A percentile compares a stretch with the other conserved stretches of the same genome.
phyloP scores from a whole-genome alignment of 2,329 filamentous ascomycete genomes.

The Pseudogymnoascus sp. region DNA sequence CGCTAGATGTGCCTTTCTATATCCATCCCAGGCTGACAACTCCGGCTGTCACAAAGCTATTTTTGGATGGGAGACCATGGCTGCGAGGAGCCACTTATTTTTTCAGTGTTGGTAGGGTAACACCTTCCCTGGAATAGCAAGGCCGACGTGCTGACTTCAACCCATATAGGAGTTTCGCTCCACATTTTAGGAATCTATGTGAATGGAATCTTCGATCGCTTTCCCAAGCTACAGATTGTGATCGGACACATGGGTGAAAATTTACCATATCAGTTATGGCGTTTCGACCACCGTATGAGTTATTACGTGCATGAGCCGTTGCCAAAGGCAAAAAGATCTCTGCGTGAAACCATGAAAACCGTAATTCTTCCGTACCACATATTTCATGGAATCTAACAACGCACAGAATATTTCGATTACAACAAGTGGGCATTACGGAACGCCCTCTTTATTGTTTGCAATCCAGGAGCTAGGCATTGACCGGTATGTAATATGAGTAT shows the following conservation, averaged over 20 bases:
- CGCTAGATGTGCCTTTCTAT: background rate
- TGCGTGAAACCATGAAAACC: background rate
- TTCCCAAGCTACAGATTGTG: constrained; percentile 41
- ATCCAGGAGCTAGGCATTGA: constrained; percentile 44
- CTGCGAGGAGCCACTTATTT: constrained; percentile 57
- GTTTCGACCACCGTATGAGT: constrained; percentile 47
- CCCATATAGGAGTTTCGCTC: constrained; percentile 42
- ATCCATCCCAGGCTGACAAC: constrained; percentile 40
- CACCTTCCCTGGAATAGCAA: constrained; percentile 56
- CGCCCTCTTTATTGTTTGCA: constrained; percentile 44
- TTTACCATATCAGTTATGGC: constrained; percentile 44
- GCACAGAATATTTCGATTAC: constrained; percentile 51
- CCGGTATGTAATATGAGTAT: background rate
- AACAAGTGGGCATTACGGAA: constrained; percentile 51
- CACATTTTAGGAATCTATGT: constrained; percentile 42
- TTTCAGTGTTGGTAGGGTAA: constrained; percentile 59
- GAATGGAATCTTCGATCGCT: constrained; percentile 46
- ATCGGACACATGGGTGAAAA: constrained; percentile 46
- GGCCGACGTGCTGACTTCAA: constrained; percentile 55
- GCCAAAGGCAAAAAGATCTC: background rate
- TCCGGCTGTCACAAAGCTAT: constrained; percentile 58
- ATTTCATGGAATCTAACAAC: constrained; percentile 8
- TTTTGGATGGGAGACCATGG: constrained; percentile 43
- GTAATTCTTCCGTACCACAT: background rate
- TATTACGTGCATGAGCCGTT: background rate